These are phyloP conservation scores for Zangia roseola DNA, from an alignment of 768 basidiomycete species.

Conservation along the genomic window DNA sequence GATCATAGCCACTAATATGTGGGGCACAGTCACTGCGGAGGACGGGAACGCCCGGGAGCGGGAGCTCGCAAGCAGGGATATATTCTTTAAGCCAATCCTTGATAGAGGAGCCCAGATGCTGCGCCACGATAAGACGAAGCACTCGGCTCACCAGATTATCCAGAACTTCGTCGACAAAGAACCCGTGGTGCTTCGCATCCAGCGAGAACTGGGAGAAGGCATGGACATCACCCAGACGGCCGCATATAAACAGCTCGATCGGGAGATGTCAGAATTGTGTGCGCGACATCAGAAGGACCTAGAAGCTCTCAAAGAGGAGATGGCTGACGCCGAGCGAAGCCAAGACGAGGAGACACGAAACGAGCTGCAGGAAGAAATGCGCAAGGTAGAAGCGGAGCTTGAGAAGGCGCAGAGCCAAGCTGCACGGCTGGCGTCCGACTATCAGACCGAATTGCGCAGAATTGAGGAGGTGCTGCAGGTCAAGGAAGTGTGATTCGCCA, in stretches of 20 bases:
- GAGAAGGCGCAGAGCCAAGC: conserved; percentile 30
- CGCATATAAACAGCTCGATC: conserved; percentile 51
- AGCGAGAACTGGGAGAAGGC: conserved; percentile 49
- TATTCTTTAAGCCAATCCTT: conserved; percentile 52
- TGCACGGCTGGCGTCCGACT: conserved; percentile 31
- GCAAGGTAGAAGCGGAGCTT: conserved; percentile 31
- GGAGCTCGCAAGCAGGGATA: conserved; percentile 40
- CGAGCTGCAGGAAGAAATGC: conserved; percentile 43
- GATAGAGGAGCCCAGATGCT: conserved; percentile 43
- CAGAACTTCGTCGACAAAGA: conserved; percentile 39
- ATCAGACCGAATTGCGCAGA: conserved; percentile 34
- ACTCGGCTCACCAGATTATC: conserved; percentile 47
- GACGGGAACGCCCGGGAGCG: conserved; percentile 41
- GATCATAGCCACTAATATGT: conserved; percentile 53
- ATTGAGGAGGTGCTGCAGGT: conserved; percentile 33
- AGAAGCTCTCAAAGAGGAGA: conserved; percentile 44
- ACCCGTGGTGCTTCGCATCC: conserved; percentile 49
- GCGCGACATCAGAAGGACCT: conserved; percentile 47
- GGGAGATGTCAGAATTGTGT: conserved; percentile 47
- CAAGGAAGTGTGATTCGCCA: conserved; percentile 25
- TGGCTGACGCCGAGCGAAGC: conserved; percentile 42
- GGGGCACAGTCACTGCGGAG: conserved; percentile 40
- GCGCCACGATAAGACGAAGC: conserved; percentile 42
- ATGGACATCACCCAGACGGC: conserved; percentile 51
- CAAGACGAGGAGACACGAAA: conserved; percentile 47